phyloP scores from a whole-genome alignment of 768 basidiomycete species.

The Plicaturopsis crispa region DNA sequence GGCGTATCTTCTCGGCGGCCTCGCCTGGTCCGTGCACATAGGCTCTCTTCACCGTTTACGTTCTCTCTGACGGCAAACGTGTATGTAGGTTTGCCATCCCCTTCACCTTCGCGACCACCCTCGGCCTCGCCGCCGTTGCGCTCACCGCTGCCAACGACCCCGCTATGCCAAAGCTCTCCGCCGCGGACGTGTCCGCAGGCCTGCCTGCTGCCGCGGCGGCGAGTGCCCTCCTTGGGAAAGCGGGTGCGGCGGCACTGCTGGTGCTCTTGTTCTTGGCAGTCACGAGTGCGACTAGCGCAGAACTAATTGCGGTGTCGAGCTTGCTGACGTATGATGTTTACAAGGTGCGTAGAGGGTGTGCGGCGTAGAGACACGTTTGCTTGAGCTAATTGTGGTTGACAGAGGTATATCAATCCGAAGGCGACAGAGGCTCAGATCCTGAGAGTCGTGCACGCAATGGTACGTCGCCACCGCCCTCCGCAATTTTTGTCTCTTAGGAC shows the following conservation, averaged over 20 bases:
- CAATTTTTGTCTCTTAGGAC: too few relatives aligned
- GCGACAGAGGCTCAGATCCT: constrained; percentile 73
- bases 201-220: constrained; percentile 82
- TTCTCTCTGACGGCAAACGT: neutral
- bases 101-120: constrained; percentile 78
- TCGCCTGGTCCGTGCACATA: constrained; percentile 75
- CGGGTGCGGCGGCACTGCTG: constrained; percentile 73
- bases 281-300: constrained; percentile 79
- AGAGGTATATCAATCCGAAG: constrained; percentile 75
- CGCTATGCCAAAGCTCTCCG: constrained; percentile 38
- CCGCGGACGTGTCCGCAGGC: constrained; percentile 79
- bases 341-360: constrained; percentile 52
- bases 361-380: too few relatives aligned
- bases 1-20: constrained; percentile 82
- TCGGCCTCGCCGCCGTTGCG: constrained; percentile 85
- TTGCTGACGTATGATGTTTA: constrained; percentile 83
- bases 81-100: constrained; percentile 70
- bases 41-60: too few relatives aligned
- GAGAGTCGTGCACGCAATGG: constrained; percentile 60
- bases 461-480: too few relatives aligned
- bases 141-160: constrained; percentile 54
- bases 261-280: constrained; percentile 84
- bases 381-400: neutral
- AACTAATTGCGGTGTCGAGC: constrained; percentile 85
- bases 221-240: constrained; percentile 69